Percentiles rank a stretch among this genome's conserved stretches.
These are phyloP conservation scores for Lizanozyma gosingica DNA, from an alignment of 1,139 yeast species.

Conservation along the genomic window DNA sequence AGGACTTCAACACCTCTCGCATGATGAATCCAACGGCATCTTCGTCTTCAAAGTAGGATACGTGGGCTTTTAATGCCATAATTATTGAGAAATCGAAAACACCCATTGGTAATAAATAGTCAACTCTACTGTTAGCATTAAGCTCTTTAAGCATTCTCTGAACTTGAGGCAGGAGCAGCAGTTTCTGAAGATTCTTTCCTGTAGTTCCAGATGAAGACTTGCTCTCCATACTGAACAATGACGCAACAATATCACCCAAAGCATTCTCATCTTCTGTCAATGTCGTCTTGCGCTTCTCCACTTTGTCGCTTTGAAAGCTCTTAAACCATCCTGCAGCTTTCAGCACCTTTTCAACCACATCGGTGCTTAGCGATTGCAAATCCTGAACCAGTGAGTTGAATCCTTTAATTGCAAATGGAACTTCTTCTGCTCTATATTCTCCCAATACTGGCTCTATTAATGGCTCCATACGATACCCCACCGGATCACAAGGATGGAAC, in stretches of 20 bases:
- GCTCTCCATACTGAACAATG: conserved; percentile 4
- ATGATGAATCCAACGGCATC: conserved; percentile 77
- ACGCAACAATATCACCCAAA: conserved; percentile 31
- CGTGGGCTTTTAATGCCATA: conserved; percentile 79
- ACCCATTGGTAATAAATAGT: conserved; percentile 73
- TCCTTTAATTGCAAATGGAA: conserved; percentile 48
- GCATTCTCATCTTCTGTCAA: conserved; percentile 32
- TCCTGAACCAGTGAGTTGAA: conserved; percentile 35
- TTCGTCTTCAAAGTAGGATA: conserved; percentile 78
- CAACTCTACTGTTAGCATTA: conserved; percentile 58
- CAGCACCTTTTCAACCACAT: conserved; percentile 33
- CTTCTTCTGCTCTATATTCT: conserved; percentile 47
- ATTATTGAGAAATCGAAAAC: conserved; percentile 71
- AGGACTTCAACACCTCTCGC: conserved; percentile 38
- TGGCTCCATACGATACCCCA: conserved; percentile 83
- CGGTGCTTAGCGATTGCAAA: conserved; percentile 33
- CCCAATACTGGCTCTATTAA: conserved; percentile 50
- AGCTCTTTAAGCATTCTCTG: background rate
- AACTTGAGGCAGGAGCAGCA: background rate
- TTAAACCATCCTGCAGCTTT: conserved; percentile 34
- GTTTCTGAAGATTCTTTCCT: background rate
- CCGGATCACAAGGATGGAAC: conserved; percentile 85
- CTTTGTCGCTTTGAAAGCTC: background rate
- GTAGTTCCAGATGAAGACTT: conserved; percentile 10
- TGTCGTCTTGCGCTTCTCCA: conserved; percentile 5